These are phyloP conservation scores for Heliocybe sulcata DNA, from an alignment of 1,284 basidiomycete species.

Conservation along the genomic window DNA sequence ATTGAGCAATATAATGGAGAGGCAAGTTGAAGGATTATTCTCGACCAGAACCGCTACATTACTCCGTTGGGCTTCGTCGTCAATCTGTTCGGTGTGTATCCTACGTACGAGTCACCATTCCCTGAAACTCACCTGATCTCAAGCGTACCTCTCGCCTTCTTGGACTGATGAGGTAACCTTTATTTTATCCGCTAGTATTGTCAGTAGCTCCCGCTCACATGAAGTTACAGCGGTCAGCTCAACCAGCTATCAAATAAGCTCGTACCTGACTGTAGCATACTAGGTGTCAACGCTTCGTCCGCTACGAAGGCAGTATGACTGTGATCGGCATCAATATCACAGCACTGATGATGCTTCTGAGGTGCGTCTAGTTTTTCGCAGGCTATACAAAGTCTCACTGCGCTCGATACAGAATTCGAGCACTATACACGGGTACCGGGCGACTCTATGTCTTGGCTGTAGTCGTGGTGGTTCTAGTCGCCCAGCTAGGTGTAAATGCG, in stretches of 20 bases:
- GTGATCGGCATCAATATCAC: constrained; percentile 40
- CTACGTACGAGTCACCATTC: not conserved
- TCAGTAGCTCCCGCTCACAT: not conserved
- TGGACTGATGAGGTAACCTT: constrained; percentile 32
- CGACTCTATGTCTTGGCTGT: constrained; percentile 26
- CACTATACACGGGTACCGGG: constrained; percentile 35
- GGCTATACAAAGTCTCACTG: not conserved
- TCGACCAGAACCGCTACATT: constrained; percentile 37
- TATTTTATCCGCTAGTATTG: not conserved
- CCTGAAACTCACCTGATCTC: constrained; percentile 1
- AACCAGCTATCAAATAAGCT: not conserved
- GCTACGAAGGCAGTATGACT: constrained; percentile 42
- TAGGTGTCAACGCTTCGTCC: constrained; percentile 40
- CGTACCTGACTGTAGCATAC: not conserved
- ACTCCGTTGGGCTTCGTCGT: constrained; percentile 42
- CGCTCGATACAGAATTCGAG: constrained; percentile 28
- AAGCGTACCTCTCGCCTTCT: constrained; percentile 35
- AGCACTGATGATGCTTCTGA: constrained; percentile 49
- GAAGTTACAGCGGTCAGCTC: constrained; percentile 10
- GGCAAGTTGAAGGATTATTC: not conserved
- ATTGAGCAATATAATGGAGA: not conserved
- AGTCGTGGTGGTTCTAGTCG: constrained; percentile 27
- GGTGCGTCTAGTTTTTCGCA: constrained; percentile 20
- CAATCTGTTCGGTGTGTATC: constrained; percentile 34
- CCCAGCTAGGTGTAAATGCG: constrained; percentile 35